Base-by-base conservation (phyloP, 2,329 filamentous ascomycete genomes). In the Alternaria sp. region DNA sequence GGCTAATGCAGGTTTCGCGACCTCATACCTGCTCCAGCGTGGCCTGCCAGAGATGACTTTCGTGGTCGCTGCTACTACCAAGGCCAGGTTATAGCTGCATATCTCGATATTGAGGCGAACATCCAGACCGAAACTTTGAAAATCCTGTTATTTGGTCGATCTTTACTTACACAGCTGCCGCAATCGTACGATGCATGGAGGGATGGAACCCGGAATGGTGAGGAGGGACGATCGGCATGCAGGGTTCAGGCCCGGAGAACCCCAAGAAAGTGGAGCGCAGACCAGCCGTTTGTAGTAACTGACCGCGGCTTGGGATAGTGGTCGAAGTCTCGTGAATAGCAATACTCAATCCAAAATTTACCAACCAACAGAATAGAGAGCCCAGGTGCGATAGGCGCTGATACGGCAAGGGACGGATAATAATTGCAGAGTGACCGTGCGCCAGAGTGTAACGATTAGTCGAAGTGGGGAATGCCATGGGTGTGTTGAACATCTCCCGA, bases 121-220 rank as follows among this genome's bases (percentile, higher is more conserved):
- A 34, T 44, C 41, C 34, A 41, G 32, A 38, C 28, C 24, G 18
- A 43, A 51, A 39, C 22, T 14, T 38, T 39, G 41, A 30, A 47
- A 52, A 57, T 36, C 30, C 34, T 48, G 53, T 54, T 57, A 41
- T 46, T 47, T 41, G 53, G 58, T 30, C 53, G 58, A 60, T 60
- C 53, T 47, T 44, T 60, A 36, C 53, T 41, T 22, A 26, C 42
- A 39, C 46, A 28, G 47, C 44, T 24, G 34, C 54, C 41, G 46
- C 42, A 43, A 60, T 63, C 61, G 51, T 57, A 59, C 53, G 56
- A 58, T 61, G 20, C 39, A 44, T 57, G 47, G 44, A 48, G 54
- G 44, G 22, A 52, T 41, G 60, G 49, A 65, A 59, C 61, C 66
- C 60, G 63, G 41, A 34, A 51, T 36, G 38, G 51, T 55, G 55